phyloP scores from a whole-genome alignment of 495 filamentous ascomycete genomes.

The Penicillium malachiteum region DNA sequence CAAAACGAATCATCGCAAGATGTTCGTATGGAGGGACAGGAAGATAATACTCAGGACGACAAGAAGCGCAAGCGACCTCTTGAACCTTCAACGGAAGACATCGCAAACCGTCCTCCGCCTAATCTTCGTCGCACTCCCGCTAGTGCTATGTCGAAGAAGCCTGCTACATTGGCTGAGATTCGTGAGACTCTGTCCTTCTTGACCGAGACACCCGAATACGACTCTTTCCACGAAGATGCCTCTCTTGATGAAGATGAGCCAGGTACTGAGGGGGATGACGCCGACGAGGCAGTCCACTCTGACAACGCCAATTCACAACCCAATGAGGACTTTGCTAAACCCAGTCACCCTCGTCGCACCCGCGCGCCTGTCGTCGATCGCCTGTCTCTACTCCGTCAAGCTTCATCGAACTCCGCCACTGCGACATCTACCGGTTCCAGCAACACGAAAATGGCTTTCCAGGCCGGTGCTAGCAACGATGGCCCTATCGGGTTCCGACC shows the following conservation, averaged over 20 bases:
- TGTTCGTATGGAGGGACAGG: constrained; percentile 28
- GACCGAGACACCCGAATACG: constrained; percentile 69
- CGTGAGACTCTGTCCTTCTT: constrained; percentile 77
- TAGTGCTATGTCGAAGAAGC: constrained; percentile 56
- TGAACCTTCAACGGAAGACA: constrained; percentile 41
- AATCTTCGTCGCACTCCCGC: constrained; percentile 64
- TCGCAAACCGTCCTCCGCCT: constrained; percentile 57
- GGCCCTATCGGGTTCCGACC: constrained; percentile 61
- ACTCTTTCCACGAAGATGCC: constrained; percentile 47
- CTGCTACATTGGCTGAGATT: constrained; percentile 71
- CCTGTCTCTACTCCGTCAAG: constrained; percentile 69
- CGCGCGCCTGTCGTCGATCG: constrained; percentile 70
- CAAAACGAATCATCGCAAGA: constrained; percentile 49
- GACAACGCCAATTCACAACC: constrained; percentile 28
- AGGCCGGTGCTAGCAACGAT: constrained; percentile 36
- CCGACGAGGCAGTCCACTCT: constrained; percentile 28
- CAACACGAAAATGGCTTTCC: constrained; percentile 61
- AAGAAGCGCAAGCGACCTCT: constrained; percentile 58
- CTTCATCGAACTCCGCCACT: constrained; percentile 54
- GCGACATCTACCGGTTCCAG: constrained; percentile 39
- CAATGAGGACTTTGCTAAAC: constrained; percentile 35
- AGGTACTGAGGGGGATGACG: constrained; percentile 28
- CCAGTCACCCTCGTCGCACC: constrained; percentile 50
- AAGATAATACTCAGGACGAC: constrained; percentile 23
- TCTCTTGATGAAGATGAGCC: constrained; percentile 41